A percentile compares a stretch with the other conserved stretches of the same genome.
Conservation (phyloP, 805 yeast genomes). For the Yarrowia keelungensis region DNA sequence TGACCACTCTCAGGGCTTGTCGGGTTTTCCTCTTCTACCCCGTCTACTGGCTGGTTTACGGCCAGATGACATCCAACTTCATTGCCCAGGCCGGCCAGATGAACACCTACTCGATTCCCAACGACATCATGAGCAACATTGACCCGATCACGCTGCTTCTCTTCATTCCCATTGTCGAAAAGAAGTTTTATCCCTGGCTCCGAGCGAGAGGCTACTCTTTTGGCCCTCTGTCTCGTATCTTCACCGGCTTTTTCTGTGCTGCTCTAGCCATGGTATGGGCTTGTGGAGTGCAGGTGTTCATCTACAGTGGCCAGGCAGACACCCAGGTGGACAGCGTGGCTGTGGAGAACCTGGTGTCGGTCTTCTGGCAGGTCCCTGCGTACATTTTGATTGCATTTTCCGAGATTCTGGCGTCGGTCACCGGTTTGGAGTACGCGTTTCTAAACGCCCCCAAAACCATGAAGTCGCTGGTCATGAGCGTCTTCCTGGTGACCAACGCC, state of each 20-base stretch:
- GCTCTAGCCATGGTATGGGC: constrained; percentile 74
- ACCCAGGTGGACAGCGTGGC: constrained; percentile 42
- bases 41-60: constrained; percentile 75
- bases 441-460: constrained; percentile 77
- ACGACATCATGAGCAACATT: constrained; percentile 77
- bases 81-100: constrained; percentile 76
- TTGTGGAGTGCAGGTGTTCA: constrained; percentile 72
- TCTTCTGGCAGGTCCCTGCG: constrained; percentile 74
- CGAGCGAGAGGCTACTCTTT: constrained; percentile 59
- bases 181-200: constrained; percentile 61
- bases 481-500: constrained; percentile 74
- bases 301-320: constrained; percentile 63
- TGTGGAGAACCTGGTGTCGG: constrained; percentile 62
- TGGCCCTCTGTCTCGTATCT: constrained; percentile 74
- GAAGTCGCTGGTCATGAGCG: constrained; percentile 66
- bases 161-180: constrained; percentile 75
- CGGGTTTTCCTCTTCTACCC: constrained; percentile 75
- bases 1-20: constrained; percentile 70
- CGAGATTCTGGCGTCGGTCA: constrained; percentile 79
- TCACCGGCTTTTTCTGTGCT: constrained; percentile 71
- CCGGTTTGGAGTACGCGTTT: constrained; percentile 87
- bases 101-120: constrained; percentile 79
- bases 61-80: constrained; percentile 75
- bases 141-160: constrained; percentile 77
- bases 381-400: constrained; percentile 75